A percentile compares a stretch with the other conserved stretches of the same genome.
These are phyloP conservation scores for Pleurotus giganteus DNA, from an alignment of 768 basidiomycete genomes.

Conservation along the genomic window DNA sequence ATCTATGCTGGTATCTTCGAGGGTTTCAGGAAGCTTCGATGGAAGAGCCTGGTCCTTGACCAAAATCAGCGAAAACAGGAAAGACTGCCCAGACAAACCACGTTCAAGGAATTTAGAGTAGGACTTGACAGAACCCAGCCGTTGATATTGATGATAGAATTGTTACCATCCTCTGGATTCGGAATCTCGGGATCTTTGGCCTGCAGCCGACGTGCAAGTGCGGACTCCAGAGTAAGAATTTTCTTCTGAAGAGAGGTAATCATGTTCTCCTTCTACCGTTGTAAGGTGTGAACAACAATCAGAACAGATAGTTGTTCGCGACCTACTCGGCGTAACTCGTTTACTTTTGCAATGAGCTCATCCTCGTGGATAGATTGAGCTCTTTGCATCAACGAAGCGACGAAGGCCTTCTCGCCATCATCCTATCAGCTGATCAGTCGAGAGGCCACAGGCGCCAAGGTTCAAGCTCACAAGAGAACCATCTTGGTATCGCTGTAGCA, in stretches of 20 bases:
- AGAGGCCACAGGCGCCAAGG: neutral
- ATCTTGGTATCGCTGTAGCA: conserved; percentile 40
- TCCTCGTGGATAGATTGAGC: conserved; percentile 50
- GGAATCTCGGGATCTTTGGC: conserved; percentile 27
- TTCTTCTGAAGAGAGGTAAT: conserved; percentile 42
- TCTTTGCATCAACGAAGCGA: conserved; percentile 40
- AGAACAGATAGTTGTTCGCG: neutral
- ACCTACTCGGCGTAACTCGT: conserved; percentile 54
- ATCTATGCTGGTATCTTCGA: neutral
- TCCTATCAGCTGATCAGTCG: conserved; percentile 29
- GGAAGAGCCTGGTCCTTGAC: neutral
- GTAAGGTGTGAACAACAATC: conserved; percentile 10
- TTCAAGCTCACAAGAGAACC: conserved; percentile 41
- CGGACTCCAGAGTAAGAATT: conserved; percentile 43
- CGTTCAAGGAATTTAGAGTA: neutral
- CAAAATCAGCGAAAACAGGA: neutral
- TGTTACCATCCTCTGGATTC: conserved; percentile 17
- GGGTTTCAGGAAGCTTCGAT: neutral
- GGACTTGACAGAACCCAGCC: conserved; percentile 26
- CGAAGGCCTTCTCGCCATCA: conserved; percentile 49
- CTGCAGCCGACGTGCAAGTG: conserved; percentile 42
- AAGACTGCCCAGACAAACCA: neutral
- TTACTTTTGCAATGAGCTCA: conserved; percentile 49
- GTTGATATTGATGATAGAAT: conserved; percentile 39
- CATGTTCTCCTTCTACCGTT: conserved; percentile 45